Evolutionary conservation across 2,329 filamentous ascomycete species (phyloP).

Genomic region (Verruconis gallopava): DNA sequence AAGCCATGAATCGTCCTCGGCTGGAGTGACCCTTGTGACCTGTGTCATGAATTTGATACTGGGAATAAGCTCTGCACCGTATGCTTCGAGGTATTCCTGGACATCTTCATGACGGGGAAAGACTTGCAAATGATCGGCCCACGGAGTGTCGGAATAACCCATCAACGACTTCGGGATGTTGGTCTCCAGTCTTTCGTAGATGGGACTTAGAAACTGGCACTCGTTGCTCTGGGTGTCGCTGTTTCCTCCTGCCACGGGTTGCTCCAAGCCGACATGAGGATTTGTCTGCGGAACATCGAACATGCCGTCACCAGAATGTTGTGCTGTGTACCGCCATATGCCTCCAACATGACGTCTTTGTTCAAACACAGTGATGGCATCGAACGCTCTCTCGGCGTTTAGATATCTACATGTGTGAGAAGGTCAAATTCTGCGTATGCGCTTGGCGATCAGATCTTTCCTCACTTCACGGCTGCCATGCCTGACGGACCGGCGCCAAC

Average conservation of each 20-base stretch:
- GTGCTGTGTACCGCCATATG: conserved; percentile 67
- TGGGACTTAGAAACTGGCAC: conserved; percentile 62
- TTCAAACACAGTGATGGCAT: conserved; percentile 65
- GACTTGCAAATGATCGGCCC: conserved; percentile 50
- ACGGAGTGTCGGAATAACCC: conserved; percentile 60
- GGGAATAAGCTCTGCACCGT: conserved; percentile 53
- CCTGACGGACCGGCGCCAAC: conserved; percentile 76
- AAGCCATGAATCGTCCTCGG: conserved; percentile 39
- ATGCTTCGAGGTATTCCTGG: conserved; percentile 58
- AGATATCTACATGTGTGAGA: conserved; percentile 43
- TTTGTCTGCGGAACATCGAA: conserved; percentile 54
- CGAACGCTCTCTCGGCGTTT: conserved; percentile 55
- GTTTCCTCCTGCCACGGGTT: conserved; percentile 33
- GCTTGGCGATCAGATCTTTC: background rate
- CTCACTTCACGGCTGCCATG: conserved; percentile 57
- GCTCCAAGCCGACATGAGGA: conserved; percentile 46
- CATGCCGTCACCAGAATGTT: conserved; percentile 33
- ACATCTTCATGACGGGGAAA: conserved; percentile 65
- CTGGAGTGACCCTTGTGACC: conserved; percentile 44
- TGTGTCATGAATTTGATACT: conserved; percentile 58
- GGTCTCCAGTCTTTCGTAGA: conserved; percentile 72
- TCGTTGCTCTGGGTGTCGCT: conserved; percentile 18
- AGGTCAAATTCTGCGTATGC: background rate
- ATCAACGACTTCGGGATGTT: conserved; percentile 78
- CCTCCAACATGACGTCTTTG: conserved; percentile 67